phyloP scores from a whole-genome alignment of 768 basidiomycete genomes.

The Lactifluus volemus region DNA sequence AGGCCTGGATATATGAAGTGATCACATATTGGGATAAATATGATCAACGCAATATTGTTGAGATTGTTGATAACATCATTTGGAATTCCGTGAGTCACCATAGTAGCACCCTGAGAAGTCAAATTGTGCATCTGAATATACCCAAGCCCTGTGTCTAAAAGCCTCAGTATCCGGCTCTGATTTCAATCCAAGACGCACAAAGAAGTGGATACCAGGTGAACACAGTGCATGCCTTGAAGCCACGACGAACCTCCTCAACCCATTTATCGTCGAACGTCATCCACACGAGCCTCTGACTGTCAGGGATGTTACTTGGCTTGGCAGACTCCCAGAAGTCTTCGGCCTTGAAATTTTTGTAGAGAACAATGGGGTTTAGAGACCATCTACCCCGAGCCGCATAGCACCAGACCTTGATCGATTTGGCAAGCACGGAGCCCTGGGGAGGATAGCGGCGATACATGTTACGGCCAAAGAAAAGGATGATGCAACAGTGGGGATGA shows the following conservation, averaged over 20 bases:
- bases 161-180: background rate
- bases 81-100: slow-evolving; percentile 60
- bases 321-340: slow-evolving; percentile 65
- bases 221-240: slow-evolving; percentile 61
- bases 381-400: slow-evolving; percentile 27
- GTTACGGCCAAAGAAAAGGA: slow-evolving; percentile 32
- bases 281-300: slow-evolving; percentile 42
- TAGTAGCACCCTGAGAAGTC: slow-evolving; percentile 71
- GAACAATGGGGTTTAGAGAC: slow-evolving; percentile 32
- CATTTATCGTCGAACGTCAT: slow-evolving; percentile 73
- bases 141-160: slow-evolving; percentile 46
- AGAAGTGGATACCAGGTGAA: slow-evolving; percentile 58
- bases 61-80: slow-evolving; percentile 76
- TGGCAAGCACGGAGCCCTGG: slow-evolving; percentile 32
- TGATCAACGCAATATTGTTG: slow-evolving; percentile 67
- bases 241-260: slow-evolving; percentile 70
- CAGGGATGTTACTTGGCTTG: slow-evolving; percentile 50
- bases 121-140: slow-evolving; percentile 75
- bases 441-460: slow-evolving; percentile 32
- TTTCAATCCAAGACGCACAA: slow-evolving; percentile 33
- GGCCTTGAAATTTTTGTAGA: slow-evolving; percentile 40
- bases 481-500: slow-evolving; percentile 32
- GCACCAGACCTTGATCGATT: slow-evolving; percentile 15
- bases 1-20: slow-evolving; percentile 35
- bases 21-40: slow-evolving; percentile 65